Evolutionary conservation across 164 flowering plant species (phyloP).

Genomic region (Annona cherimola): DNA sequence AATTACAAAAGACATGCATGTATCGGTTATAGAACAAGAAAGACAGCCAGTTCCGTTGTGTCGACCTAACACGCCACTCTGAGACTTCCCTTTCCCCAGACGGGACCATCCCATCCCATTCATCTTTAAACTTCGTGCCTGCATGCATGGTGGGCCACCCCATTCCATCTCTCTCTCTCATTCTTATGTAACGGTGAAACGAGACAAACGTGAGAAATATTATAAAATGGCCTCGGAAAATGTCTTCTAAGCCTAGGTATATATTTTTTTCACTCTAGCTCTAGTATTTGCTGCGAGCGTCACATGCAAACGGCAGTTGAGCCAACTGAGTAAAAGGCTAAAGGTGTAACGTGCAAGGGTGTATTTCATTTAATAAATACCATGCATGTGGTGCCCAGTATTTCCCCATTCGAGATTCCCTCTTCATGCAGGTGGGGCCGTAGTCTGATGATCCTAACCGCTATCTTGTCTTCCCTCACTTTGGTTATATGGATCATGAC

Average conservation of each 20-base stretch:
- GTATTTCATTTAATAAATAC: not conserved
- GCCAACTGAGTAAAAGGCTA: conserved; percentile 8
- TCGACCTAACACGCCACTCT: not conserved
- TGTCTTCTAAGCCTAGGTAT: not conserved
- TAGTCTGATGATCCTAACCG: not conserved
- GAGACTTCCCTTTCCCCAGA: not conserved
- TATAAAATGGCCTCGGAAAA: not conserved
- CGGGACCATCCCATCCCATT: not conserved
- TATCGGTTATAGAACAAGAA: not conserved
- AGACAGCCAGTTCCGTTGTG: not conserved
- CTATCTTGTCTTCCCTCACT: not conserved
- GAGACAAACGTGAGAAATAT: not conserved
- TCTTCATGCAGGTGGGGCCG: not conserved
- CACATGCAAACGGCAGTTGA: conserved; percentile 14
- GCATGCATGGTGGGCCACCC: not conserved
- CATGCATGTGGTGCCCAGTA: not conserved
- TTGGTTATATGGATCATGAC: not conserved
- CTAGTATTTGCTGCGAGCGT: not conserved
- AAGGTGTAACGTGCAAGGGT: conserved; percentile 9
- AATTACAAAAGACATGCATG: not conserved
- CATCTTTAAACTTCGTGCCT: not conserved
- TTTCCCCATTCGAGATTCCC: not conserved
- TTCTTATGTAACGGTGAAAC: not conserved
- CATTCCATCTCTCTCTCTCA: not conserved
- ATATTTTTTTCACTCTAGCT: not conserved